Conservation (phyloP, 2,329 filamentous ascomycete genomes). For the Clonostachys rosea region DNA sequence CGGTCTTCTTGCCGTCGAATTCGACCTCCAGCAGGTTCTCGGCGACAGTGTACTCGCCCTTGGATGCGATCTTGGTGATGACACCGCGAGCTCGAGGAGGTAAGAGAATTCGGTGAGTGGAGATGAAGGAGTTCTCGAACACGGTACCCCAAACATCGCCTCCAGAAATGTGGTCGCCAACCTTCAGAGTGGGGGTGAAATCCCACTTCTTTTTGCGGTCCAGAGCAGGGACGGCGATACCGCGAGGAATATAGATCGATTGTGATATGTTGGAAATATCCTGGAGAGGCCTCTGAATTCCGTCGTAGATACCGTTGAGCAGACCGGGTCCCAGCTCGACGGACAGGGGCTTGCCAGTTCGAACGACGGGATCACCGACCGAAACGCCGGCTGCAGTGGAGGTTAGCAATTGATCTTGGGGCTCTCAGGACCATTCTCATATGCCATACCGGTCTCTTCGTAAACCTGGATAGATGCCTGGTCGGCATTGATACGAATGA, state of each 20-base stretch:
- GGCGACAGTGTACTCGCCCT: conserved; percentile 90
- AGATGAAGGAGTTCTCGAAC: conserved; percentile 92
- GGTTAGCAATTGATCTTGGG: conserved; percentile 9
- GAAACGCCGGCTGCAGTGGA: conserved; percentile 72
- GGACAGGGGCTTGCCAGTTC: conserved; percentile 92
- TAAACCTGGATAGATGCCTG: conserved; percentile 98
- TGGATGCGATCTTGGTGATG: conserved; percentile 84
- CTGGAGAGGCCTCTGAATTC: conserved; percentile 92
- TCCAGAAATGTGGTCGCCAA: conserved; percentile 93
- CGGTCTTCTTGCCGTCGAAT: conserved; percentile 92
- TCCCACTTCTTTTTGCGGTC: conserved; percentile 95
- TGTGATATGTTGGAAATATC: conserved; percentile 72
- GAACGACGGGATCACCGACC: conserved; percentile 86
- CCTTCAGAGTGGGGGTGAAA: conserved; percentile 86
- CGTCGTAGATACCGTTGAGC: conserved; percentile 99
- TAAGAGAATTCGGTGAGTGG: conserved; percentile 88
- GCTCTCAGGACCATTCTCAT: not conserved
- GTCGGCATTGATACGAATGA: conserved; percentile 95
- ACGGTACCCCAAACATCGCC: conserved; percentile 95
- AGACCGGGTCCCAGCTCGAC: conserved; percentile 96
- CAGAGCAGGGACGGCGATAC: conserved; percentile 81
- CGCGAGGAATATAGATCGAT: conserved; percentile 96
- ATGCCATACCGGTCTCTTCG: conserved; percentile 82
- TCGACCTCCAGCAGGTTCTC: conserved; percentile 94
- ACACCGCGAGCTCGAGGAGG: conserved; percentile 86